These are phyloP conservation scores for Porpolomopsis calyptriformis DNA, from an alignment of 768 basidiomycete species.

Conservation along the genomic window DNA sequence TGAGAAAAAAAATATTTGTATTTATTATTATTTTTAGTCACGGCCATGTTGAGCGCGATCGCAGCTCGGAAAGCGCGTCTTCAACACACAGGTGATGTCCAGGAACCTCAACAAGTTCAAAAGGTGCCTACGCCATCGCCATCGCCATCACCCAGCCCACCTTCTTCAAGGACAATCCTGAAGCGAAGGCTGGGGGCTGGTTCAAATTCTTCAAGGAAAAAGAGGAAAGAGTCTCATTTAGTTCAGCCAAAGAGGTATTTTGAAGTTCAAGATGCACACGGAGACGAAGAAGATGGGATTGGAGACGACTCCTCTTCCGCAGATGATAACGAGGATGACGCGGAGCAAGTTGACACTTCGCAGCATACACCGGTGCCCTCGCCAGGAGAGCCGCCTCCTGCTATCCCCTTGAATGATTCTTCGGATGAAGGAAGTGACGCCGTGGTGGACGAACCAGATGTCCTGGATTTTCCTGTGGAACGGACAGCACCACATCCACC, in stretches of 20 bases:
- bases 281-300: conserved; percentile 28
- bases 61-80: conserved; percentile 59
- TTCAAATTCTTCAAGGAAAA: conserved; percentile 19
- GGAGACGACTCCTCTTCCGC: conserved; percentile 20
- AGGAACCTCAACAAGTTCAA: conserved; percentile 8
- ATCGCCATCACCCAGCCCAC: conserved; percentile 5
- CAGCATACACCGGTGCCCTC: conserved; percentile 11
- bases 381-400: conserved; percentile 36
- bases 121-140: conserved; percentile 10
- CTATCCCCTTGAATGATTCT: conserved; percentile 36
- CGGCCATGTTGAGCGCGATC: conserved; percentile 59
- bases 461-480: background rate
- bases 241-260: conserved; percentile 27
- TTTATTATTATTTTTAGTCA: background rate
- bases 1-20: background rate
- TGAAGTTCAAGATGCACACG: conserved; percentile 18
- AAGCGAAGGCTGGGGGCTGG: conserved; percentile 35
- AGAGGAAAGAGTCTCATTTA: conserved; percentile 13
- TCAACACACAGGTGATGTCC: conserved; percentile 18
- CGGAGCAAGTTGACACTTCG: conserved; percentile 7
- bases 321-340: conserved; percentile 22
- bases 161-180: conserved; percentile 12
- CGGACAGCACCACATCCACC: conserved; percentile 4
- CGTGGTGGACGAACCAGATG: conserved; percentile 4
- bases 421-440: conserved; percentile 34